Percentiles rank a stretch among this genome's conserved stretches.
Conservation (phyloP, 2,329 filamentous ascomycete species). For the Metarhizium album region DNA sequence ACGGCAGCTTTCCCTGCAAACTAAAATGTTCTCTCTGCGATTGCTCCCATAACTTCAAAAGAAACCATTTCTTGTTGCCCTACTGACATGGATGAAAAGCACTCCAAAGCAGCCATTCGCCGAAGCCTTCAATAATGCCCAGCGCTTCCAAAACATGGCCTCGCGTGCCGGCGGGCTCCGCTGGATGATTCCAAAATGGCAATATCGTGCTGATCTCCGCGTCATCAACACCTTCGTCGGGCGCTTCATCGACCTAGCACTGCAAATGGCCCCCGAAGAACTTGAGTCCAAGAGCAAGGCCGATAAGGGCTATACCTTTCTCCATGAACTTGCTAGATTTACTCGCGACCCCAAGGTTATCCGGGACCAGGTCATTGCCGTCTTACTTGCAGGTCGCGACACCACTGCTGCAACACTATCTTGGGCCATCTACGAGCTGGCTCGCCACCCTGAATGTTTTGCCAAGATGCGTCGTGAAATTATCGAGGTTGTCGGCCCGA, state of each 20-base stretch:
- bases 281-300: constrained; percentile 56
- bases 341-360: constrained; percentile 60
- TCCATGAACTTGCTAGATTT: constrained; percentile 71
- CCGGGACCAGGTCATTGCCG: constrained; percentile 72
- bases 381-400: constrained; percentile 77
- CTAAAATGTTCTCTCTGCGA: too few relatives aligned
- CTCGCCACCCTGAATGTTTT: constrained; percentile 56
- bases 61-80: neutral
- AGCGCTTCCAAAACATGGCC: constrained; percentile 55
- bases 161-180: constrained; percentile 20
- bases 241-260: constrained; percentile 54
- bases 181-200: constrained; percentile 47
- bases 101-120: constrained; percentile 52
- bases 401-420: constrained; percentile 76
- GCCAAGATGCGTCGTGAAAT: constrained; percentile 65
- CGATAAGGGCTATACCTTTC: constrained; percentile 68
- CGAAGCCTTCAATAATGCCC: constrained; percentile 58
- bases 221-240: constrained; percentile 73
- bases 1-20: constrained; percentile 8
- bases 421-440: constrained; percentile 76
- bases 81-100: constrained; percentile 29
- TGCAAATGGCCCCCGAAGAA: constrained; percentile 50
- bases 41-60: too few relatives aligned
- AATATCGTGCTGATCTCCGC: constrained; percentile 53
- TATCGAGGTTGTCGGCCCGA: constrained; percentile 50